phyloP scores from a whole-genome alignment of 2,329 filamentous ascomycete genomes.

The Podosphaera fusca region DNA sequence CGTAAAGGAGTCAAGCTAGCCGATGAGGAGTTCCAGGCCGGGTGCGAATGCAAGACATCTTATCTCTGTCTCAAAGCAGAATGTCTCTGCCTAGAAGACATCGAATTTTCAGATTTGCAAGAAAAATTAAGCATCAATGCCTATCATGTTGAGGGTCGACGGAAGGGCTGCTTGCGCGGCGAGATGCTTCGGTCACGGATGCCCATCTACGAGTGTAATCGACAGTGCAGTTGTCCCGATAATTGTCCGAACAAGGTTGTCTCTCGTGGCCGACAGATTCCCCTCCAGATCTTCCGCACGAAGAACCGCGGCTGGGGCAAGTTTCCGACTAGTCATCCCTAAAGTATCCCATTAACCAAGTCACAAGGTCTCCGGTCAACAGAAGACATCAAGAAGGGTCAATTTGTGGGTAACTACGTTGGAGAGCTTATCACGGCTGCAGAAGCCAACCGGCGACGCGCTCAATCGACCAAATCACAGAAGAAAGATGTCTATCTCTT shows the following conservation, averaged over 20 bases:
- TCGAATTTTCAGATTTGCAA: constrained; percentile 26
- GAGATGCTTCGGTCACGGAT: constrained; percentile 28
- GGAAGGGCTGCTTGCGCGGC: constrained; percentile 28
- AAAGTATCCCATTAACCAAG: background rate
- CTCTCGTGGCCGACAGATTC: constrained; percentile 45
- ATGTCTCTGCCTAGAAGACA: constrained; percentile 41
- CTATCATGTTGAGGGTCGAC: constrained; percentile 34
- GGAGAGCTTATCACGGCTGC: constrained; percentile 42
- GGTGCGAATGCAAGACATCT: constrained; percentile 41
- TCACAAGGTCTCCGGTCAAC: constrained; percentile 36
- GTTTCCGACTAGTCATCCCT: constrained; percentile 7
- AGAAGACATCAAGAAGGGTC: constrained; percentile 41
- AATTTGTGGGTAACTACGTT: constrained; percentile 62
- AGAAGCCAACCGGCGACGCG: constrained; percentile 43
- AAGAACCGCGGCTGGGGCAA: constrained; percentile 52
- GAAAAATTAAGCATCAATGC: constrained; percentile 17
- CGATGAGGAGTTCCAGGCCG: constrained; percentile 38
- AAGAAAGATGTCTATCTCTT: constrained; percentile 64
- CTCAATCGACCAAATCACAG: constrained; percentile 27
- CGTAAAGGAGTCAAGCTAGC: constrained; percentile 34
- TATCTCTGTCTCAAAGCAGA: constrained; percentile 40
- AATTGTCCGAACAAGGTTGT: constrained; percentile 55
- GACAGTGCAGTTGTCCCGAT: constrained; percentile 38
- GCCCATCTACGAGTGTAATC: constrained; percentile 64
- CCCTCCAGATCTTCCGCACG: constrained; percentile 58